phyloP scores from a whole-genome alignment of 2,329 filamentous ascomycete species.

The Fusarium lyarnte region DNA sequence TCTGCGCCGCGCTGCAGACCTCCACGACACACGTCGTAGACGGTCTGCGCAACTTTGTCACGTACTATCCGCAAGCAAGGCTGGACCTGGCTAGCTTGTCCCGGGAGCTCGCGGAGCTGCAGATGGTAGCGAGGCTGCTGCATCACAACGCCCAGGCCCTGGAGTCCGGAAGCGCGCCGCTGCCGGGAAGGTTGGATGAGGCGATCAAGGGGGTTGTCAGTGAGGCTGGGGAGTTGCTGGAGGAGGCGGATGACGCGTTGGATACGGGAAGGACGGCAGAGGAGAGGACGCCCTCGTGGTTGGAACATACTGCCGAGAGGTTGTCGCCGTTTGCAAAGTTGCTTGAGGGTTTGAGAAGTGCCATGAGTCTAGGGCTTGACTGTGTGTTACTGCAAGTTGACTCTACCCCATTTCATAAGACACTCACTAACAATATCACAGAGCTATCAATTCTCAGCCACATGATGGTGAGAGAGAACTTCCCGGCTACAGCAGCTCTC shows the following conservation, averaged over 20 bases:
- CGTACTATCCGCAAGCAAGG: slow-evolving; percentile 37
- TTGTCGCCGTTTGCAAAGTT: slow-evolving; percentile 30
- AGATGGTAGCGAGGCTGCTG: slow-evolving; percentile 40
- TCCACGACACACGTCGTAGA: slow-evolving; percentile 31
- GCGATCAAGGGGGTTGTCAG: slow-evolving; percentile 33
- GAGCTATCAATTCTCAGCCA: slow-evolving; percentile 39
- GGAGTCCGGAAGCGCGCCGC: slow-evolving; percentile 14
- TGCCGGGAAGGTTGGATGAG: slow-evolving; percentile 21
- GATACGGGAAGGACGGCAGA: slow-evolving; percentile 15
- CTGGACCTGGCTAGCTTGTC: slow-evolving; percentile 37
- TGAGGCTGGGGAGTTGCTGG: slow-evolving; percentile 28
- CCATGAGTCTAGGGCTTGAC: slow-evolving; percentile 40
- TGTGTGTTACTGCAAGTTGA: slow-evolving; percentile 32
- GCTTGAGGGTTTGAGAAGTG: slow-evolving; percentile 33
- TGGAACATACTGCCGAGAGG: slow-evolving; percentile 40
- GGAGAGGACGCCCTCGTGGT: slow-evolving; percentile 26
- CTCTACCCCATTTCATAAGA: not conserved
- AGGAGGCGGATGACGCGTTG: slow-evolving; percentile 39
- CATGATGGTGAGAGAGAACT: slow-evolving; percentile 30
- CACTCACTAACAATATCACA: slow-evolving; percentile 10
- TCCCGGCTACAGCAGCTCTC: slow-evolving; percentile 42
- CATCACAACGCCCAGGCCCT: slow-evolving; percentile 36
- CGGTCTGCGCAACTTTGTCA: slow-evolving; percentile 38
- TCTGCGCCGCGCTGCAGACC: slow-evolving; percentile 36
- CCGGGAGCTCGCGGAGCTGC: slow-evolving; percentile 43